Conservation (phyloP, 208 protist species). For the Leishmania turanica region DNA sequence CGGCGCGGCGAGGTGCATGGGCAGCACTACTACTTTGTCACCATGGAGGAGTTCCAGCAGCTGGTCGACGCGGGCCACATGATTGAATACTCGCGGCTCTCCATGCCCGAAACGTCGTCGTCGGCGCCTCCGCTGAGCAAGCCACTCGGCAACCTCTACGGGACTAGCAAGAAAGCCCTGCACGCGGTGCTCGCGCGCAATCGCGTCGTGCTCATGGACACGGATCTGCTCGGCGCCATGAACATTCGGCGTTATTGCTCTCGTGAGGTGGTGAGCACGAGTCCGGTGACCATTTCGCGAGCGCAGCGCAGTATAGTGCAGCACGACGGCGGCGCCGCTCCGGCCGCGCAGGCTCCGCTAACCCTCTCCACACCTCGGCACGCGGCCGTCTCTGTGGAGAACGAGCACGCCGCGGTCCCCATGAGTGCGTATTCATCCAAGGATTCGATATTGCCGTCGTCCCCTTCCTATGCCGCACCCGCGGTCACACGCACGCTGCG, state of each 20-base stretch:
- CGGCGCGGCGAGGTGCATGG: conserved; percentile 82
- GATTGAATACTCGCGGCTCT: conserved; percentile 78
- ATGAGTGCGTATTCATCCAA: not conserved
- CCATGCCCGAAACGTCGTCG: conserved; percentile 29
- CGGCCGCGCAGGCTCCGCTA: not conserved
- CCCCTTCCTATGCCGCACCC: not conserved
- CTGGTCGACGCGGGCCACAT: conserved; percentile 62
- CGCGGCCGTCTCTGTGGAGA: not conserved
- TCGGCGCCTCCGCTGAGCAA: conserved; percentile 1
- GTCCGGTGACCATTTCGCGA: conserved; percentile 6
- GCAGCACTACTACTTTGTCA: conserved; percentile 87
- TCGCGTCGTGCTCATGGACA: conserved; percentile 78
- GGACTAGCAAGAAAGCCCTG: conserved; percentile 79
- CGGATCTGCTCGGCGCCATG: conserved; percentile 76
- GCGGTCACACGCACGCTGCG: conserved; percentile 32
- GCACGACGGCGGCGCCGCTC: not conserved
- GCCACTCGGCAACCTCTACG: conserved; percentile 67
- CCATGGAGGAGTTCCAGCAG: conserved; percentile 45
- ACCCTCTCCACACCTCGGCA: not conserved
- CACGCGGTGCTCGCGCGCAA: conserved; percentile 46
- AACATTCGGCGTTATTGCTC: conserved; percentile 61
- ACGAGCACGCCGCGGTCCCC: too few species aligned
- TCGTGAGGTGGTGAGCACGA: conserved; percentile 19
- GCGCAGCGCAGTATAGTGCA: not conserved
- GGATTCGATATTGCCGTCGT: conserved; percentile 1